Base-by-base conservation (phyloP, 306 rosid species). In the Lathyrus sativus region DNA sequence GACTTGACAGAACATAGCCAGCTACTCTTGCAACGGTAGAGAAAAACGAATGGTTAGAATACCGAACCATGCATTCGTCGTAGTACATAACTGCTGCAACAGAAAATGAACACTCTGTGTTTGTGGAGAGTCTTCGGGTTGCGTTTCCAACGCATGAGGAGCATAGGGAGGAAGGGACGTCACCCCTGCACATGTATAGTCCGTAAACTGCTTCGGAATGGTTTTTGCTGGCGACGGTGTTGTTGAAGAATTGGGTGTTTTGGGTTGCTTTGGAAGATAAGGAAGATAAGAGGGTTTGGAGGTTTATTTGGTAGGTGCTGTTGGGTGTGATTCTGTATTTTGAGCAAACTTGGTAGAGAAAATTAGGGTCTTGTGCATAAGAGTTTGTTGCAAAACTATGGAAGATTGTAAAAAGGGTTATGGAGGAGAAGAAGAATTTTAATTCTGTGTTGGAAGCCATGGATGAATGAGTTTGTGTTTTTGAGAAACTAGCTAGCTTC, bases 101-200 rank as follows among this genome's bases (percentile, higher is more conserved):
- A 1, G 56, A 24, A 11, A 64, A 13, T 11, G 11, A 5, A 24
- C 56, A 45, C 13, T 7, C n/a, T 26, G 13, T 26, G 39, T 45
- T 4, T 33, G 43, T 33, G 3, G 24, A 26, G 2, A 44, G 50
- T 26, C 0, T 4, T 6, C 44, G 24, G 4, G 41, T 44, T 24
- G 70, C 55, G 9, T 64, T 41, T 43, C 6, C 24, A 6, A 64
- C 69, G 9, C 69, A 64, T 9, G 15, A 13, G 7, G 13, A 7
- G 14, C 69, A 64, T 46, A 60, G 68, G 2, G 33, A 2, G 7
- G 11, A 8, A n/a, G 75, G 3, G 10, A 71, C 12, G 9, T 71
- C 76, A 12, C 50, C 76, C 0, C 68, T 11, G 15, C 76, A 71
- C 76, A 46, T 71, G 19, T 45, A 60, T 31, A 59, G 15, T 31